Percentiles rank a stretch among this genome's conserved stretches.
phyloP scores from a whole-genome alignment of 1,284 basidiomycete genomes.

The Austroboletus novae-zelandiae region DNA sequence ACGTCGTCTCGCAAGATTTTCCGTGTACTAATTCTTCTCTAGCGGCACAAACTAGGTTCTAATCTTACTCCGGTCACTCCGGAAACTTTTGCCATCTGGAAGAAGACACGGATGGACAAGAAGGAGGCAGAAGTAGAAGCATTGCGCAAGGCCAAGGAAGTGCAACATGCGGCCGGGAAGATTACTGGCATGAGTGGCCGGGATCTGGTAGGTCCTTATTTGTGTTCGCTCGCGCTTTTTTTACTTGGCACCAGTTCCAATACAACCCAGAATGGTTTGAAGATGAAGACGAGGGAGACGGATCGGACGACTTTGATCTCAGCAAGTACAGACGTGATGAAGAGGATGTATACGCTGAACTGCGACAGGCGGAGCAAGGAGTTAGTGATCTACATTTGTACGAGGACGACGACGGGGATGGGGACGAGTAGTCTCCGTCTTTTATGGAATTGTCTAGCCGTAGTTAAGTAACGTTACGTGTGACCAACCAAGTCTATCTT shows the following conservation, averaged over 20 bases:
- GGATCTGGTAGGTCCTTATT: slow-evolving; percentile 70
- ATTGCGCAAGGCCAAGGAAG: slow-evolving; percentile 80
- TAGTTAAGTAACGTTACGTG: slow-evolving; percentile 17
- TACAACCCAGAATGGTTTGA: slow-evolving; percentile 96
- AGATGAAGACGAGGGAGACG: slow-evolving; percentile 79
- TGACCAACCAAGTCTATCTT: neutral
- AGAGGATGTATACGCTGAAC: slow-evolving; percentile 28
- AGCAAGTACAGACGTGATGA: slow-evolving; percentile 27
- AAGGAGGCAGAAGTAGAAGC: slow-evolving; percentile 87
- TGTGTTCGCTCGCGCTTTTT: slow-evolving; percentile 1
- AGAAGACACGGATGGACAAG: slow-evolving; percentile 90
- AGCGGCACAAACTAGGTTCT: slow-evolving; percentile 92
- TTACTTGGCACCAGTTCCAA: slow-evolving; percentile 63
- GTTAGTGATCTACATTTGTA: slow-evolving; percentile 17
- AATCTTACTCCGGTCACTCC: slow-evolving; percentile 96
- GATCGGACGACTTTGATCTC: slow-evolving; percentile 42
- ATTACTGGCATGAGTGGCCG: slow-evolving; percentile 91
- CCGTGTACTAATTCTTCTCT: slow-evolving; percentile 10
- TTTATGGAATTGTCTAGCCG: neutral
- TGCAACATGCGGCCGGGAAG: slow-evolving; percentile 88
- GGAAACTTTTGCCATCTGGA: slow-evolving; percentile 94
- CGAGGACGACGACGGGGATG: slow-evolving; percentile 19
- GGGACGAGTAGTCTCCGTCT: slow-evolving; percentile 2
- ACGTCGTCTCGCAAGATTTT: slow-evolving; percentile 9
- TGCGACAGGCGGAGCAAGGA: slow-evolving; percentile 21